phyloP scores from a whole-genome alignment of 2,329 filamentous ascomycete species.

The Aspergillus flavus region DNA sequence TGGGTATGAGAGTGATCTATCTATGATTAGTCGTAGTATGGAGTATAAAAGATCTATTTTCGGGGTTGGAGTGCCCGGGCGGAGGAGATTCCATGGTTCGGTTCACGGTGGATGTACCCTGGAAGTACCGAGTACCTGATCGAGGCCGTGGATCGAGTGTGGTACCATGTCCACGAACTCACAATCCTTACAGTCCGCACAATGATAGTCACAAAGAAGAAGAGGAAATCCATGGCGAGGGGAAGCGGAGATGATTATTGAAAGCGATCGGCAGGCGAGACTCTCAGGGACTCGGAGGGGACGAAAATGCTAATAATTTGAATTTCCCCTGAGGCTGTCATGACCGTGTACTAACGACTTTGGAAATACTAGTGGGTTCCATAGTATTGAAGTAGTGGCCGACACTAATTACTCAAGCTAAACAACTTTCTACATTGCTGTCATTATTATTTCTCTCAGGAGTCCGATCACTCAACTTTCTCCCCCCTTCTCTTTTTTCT shows the following conservation, averaged over 20 bases:
- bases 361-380: constrained; percentile 5
- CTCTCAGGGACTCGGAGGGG: constrained; percentile 8
- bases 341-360: constrained; percentile 1
- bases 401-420: constrained; percentile 3
- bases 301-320: constrained; percentile 13
- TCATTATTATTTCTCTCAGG: not conserved
- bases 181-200: not conserved
- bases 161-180: not conserved
- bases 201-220: not conserved
- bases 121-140: not conserved
- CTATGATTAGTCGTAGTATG: not conserved
- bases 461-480: not conserved
- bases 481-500: constrained; percentile 8
- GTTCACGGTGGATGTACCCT: not conserved
- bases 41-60: not conserved
- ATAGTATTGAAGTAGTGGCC: not conserved
- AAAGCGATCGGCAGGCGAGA: constrained; percentile 33
- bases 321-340: constrained; percentile 6
- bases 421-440: not conserved
- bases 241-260: constrained; percentile 19
- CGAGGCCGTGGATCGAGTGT: not conserved
- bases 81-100: not conserved
- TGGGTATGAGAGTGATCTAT: not conserved
- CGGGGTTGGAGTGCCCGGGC: not conserved
- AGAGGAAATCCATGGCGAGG: not conserved